Conservation (phyloP, 202 grass and related monocot species). For the Zizania palustris region DNA sequence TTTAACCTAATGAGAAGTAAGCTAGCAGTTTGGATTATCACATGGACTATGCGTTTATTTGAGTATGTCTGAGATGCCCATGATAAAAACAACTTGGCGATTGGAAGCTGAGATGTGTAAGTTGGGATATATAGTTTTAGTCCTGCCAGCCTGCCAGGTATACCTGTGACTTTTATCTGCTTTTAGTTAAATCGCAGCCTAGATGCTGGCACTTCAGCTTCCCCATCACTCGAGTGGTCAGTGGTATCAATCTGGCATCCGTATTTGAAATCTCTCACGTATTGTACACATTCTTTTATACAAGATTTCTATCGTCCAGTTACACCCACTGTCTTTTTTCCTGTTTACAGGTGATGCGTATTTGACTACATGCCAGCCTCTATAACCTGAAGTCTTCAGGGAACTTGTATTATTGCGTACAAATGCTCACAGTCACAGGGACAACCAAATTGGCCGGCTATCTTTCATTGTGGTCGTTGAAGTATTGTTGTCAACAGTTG, state of each 20-base stretch:
- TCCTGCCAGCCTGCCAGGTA: conserved; percentile 42
- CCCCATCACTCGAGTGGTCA: not conserved
- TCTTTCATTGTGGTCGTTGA: conserved; percentile 57
- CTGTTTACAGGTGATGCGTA: conserved; percentile 29
- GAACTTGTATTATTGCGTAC: conserved; percentile 37
- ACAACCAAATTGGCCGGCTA: conserved; percentile 55
- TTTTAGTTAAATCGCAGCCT: conserved; percentile 38
- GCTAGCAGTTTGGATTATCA: conserved; percentile 45
- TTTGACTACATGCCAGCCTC: conserved; percentile 3
- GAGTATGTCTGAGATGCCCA: conserved; percentile 24
- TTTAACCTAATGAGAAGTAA: conserved; percentile 66
- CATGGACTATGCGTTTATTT: conserved; percentile 18
- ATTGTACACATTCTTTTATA: conserved; percentile 15
- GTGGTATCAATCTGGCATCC: conserved; percentile 23
- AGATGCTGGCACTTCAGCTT: conserved; percentile 43
- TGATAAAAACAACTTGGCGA: conserved; percentile 24
- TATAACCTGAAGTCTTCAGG: conserved; percentile 13
- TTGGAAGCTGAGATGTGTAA: conserved; percentile 34
- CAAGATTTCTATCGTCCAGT: conserved; percentile 37
- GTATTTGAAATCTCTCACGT: conserved; percentile 16
- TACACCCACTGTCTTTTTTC: conserved; percentile 16
- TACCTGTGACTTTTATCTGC: conserved; percentile 32
- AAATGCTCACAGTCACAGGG: conserved; percentile 49
- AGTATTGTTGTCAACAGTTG: conserved; percentile 64
- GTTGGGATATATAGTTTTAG: conserved; percentile 38